phyloP scores from a whole-genome alignment of 257 asterid genomes.

The Osmanthus fragrans region DNA sequence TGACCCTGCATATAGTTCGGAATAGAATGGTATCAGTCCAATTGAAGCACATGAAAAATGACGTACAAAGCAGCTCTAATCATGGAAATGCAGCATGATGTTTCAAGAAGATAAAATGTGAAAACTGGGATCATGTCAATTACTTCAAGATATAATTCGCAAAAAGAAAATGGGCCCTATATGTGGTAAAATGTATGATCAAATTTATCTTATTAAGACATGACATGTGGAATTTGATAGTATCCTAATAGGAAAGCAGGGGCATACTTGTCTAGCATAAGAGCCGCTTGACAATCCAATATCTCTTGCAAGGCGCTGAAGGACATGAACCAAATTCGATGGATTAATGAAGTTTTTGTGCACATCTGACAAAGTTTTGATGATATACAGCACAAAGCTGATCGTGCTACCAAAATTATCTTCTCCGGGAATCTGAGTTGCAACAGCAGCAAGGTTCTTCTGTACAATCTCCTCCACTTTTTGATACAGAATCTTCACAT shows the following conservation, averaged over 20 bases:
- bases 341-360: slow-evolving; percentile 91
- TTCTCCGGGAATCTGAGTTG: slow-evolving; percentile 87
- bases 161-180: slow-evolving; percentile 15
- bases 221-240: slow-evolving; percentile 1
- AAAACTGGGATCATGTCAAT: slow-evolving; percentile 4
- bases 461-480: slow-evolving; percentile 96
- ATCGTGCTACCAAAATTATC: slow-evolving; percentile 89
- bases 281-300: slow-evolving; percentile 79
- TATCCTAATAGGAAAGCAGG: slow-evolving; percentile 19
- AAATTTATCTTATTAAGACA: slow-evolving; percentile 5
- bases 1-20: slow-evolving; percentile 60
- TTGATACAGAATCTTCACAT: slow-evolving; percentile 85
- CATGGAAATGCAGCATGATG: slow-evolving; percentile 5
- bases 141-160: slow-evolving; percentile 12
- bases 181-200: not conserved
- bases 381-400: slow-evolving; percentile 88
- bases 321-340: slow-evolving; percentile 73
- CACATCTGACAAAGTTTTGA: slow-evolving; percentile 84
- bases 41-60: slow-evolving; percentile 14
- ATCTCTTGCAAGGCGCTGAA: slow-evolving; percentile 96
- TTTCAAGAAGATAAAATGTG: slow-evolving; percentile 17
- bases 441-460: slow-evolving; percentile 93
- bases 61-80: not conserved
- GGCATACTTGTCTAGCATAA: slow-evolving; percentile 75
- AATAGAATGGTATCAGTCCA: slow-evolving; percentile 15